Percentiles rank a stretch among this genome's conserved stretches.
Evolutionary conservation across 2,329 filamentous ascomycete genomes (phyloP).

Genomic region (Ophiognomonia clavigignenti-juglandacearum): DNA sequence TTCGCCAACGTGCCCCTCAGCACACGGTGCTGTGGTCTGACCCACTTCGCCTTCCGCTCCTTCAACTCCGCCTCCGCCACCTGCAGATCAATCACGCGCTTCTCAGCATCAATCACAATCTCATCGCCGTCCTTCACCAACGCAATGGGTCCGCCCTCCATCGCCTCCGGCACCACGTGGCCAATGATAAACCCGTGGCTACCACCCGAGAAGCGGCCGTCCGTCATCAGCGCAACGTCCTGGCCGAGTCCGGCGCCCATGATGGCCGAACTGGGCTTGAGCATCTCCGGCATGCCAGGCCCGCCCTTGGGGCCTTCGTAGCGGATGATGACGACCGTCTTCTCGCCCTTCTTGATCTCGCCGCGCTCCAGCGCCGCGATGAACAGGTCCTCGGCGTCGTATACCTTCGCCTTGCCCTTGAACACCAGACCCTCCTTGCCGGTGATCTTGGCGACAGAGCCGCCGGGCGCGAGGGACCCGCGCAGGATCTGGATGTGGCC

Average conservation of each 20-base stretch:
- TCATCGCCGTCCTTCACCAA: constrained; percentile 76
- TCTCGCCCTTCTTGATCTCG: constrained; percentile 77
- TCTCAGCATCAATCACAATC: constrained; percentile 78
- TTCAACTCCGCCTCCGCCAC: constrained; percentile 62
- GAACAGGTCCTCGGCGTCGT: constrained; percentile 78
- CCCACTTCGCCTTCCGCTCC: constrained; percentile 55
- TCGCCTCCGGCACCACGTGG: constrained; percentile 82
- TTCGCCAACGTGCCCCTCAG: constrained; percentile 65
- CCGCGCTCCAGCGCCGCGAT: constrained; percentile 72
- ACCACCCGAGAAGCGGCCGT: constrained; percentile 74
- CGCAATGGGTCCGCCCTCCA: constrained; percentile 79
- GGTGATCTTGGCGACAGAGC: constrained; percentile 89
- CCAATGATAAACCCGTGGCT: constrained; percentile 85
- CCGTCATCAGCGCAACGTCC: constrained; percentile 69
- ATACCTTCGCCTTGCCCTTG: constrained; percentile 74
- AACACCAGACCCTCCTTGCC: constrained; percentile 88
- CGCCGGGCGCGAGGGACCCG: constrained; percentile 79
- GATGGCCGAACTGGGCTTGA: constrained; percentile 87
- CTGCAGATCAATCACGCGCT: constrained; percentile 62
- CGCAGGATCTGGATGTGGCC: constrained; percentile 87
- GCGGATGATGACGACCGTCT: constrained; percentile 84
- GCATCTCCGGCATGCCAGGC: constrained; percentile 91
- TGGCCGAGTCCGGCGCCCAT: constrained; percentile 84
- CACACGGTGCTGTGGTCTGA: constrained; percentile 53
- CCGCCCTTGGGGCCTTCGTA: constrained; percentile 94